Conservation (phyloP, 495 filamentous ascomycete genomes). For the Penicillium argentinense region DNA sequence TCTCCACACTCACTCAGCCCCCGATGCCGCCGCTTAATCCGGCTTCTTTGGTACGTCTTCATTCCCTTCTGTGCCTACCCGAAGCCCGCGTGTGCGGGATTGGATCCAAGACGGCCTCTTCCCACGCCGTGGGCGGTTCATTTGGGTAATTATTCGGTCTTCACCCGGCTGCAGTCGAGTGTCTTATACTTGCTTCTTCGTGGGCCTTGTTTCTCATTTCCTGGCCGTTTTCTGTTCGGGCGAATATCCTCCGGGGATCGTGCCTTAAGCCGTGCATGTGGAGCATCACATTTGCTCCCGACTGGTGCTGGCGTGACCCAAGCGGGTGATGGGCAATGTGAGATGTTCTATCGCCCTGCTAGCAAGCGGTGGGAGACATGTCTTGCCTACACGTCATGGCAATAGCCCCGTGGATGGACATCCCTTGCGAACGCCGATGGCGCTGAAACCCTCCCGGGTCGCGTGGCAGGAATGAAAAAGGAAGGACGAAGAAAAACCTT, state of each 20-base stretch:
- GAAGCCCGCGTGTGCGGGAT: background rate
- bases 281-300: background rate
- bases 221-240: background rate
- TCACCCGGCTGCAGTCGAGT: background rate
- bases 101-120: background rate
- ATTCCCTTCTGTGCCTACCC: conserved; percentile 8
- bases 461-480: conserved; percentile 7
- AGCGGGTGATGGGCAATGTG: background rate
- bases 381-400: background rate
- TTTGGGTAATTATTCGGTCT: background rate
- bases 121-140: background rate
- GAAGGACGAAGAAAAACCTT: background rate
- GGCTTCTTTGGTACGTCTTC: conserved; percentile 30
- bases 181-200: background rate
- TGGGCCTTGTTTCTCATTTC: background rate
- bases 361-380: background rate
- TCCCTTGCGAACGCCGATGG: conserved; percentile 6
- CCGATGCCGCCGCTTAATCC: conserved; percentile 39
- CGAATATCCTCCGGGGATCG: too few relatives aligned
- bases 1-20: background rate
- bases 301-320: background rate
- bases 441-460: conserved; percentile 13
- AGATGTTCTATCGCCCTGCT: background rate
- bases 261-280: background rate
- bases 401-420: conserved; percentile 17